Conservation (phyloP, 2,329 filamentous ascomycete genomes). For the Pseudogymnoascus sp. region DNA sequence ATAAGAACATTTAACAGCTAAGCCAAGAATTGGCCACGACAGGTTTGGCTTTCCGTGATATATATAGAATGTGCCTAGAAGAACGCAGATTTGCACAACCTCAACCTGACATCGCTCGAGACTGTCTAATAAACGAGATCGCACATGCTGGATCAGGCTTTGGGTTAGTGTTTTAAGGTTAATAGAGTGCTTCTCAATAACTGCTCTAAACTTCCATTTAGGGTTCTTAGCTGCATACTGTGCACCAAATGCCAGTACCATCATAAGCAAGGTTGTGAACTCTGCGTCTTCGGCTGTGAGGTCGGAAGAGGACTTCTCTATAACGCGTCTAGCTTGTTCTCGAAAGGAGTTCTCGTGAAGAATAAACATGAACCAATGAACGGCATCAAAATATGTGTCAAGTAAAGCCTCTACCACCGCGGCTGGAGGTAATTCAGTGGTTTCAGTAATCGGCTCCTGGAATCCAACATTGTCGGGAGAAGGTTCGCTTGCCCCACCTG, state of each 20-base stretch:
- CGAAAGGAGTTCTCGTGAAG: slow-evolving; percentile 31
- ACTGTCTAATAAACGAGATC: neutral
- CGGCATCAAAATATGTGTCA: slow-evolving; percentile 32
- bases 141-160: neutral
- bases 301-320: slow-evolving; percentile 13
- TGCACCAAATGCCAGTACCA: slow-evolving; percentile 22
- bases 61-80: slow-evolving; percentile 33
- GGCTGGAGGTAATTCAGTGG: slow-evolving; percentile 5
- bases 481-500: neutral
- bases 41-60: slow-evolving; percentile 31
- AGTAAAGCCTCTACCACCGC: slow-evolving; percentile 25
- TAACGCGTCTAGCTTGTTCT: slow-evolving; percentile 2
- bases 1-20: slow-evolving; percentile 30
- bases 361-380: slow-evolving; percentile 34
- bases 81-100: slow-evolving; percentile 29
- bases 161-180: neutral
- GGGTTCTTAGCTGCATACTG: slow-evolving; percentile 17
- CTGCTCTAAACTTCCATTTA: neutral
- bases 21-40: slow-evolving; percentile 34
- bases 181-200: slow-evolving; percentile 9
- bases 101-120: slow-evolving; percentile 20
- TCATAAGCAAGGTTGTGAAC: neutral
- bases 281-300: slow-evolving; percentile 13
- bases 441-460: neutral
- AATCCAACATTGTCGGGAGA: neutral